Base-by-base conservation (phyloP, 2,329 filamentous ascomycete species). In the Arthrobotrys iridis region DNA sequence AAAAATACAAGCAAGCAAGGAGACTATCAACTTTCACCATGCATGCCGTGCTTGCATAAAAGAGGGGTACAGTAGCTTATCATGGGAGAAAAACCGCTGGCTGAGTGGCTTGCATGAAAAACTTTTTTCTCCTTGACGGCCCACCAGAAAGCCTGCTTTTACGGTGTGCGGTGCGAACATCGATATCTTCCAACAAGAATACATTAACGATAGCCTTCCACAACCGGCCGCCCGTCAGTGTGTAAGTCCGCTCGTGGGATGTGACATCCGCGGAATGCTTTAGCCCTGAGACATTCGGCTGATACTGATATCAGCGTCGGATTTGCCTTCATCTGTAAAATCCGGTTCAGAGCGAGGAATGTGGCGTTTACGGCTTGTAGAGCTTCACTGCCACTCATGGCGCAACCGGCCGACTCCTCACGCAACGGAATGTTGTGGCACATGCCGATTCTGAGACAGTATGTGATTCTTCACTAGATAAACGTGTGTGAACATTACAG, bases 41-140 rank as follows among this genome's bases (percentile, higher is more conserved):
- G 71, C 71, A 75, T 63, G 71, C 71, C 71, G 71, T 75, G 71
- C 71, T 67, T 75, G 71, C 71, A 75, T 68, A 59, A 75, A 74
- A 75, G 71, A 68, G 71, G 71, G 71, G 71, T 68, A 75, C 63
- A 75, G 70, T 62, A 74, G 63, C 71, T 75, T 75, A 75, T 68
- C 63, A 68, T 65, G 68, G 68, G 26, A 74, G 35, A 68, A 67
- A 64, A 75, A 67, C 59, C 71, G 64, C 63, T 62, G 55, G 71
- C 71, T 68, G 63, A 75, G 71, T 75, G 71, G 71, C 71, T 75
- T 75, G 71, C 71, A 75, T 68, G 71, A 75, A 41, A 63, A 75
- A 67, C 26, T 18, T n/a, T 64, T 68, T 67, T 68, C 58, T 68
- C 63, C 63, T 68, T 68, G 71, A 64, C 63, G 71, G 63, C 63